Conservation (phyloP, 352 stramenopile species). For the Globisporangium recalcitrans region DNA sequence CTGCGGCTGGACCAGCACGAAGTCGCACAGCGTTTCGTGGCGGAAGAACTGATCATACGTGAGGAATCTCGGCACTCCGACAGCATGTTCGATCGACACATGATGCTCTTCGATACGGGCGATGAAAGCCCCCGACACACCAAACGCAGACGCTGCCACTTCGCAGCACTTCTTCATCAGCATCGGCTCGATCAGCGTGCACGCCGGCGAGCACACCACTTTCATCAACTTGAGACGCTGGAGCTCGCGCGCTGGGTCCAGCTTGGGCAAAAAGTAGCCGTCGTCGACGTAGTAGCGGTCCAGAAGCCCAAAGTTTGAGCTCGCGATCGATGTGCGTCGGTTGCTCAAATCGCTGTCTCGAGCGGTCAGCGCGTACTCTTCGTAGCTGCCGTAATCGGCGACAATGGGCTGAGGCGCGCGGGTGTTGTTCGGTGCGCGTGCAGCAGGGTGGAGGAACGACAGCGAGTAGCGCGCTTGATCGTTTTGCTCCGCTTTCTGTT, state of each 20-base stretch:
- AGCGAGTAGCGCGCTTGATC: constrained; percentile 17
- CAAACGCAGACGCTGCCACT: constrained; percentile 37
- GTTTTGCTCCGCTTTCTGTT: neutral
- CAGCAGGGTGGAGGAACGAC: constrained; percentile 47
- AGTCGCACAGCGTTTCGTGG: constrained; percentile 49
- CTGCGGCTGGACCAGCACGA: constrained; percentile 41
- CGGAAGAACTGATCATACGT: constrained; percentile 32
- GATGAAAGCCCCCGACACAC: constrained; percentile 44
- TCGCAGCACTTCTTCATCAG: constrained; percentile 58
- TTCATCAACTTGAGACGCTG: constrained; percentile 45
- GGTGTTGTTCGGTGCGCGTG: neutral
- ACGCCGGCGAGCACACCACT: constrained; percentile 49
- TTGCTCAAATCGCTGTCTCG: constrained; percentile 27
- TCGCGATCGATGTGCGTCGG: constrained; percentile 49
- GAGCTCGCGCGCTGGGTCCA: constrained; percentile 34
- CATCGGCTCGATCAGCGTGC: constrained; percentile 47
- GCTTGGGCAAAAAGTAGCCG: constrained; percentile 34
- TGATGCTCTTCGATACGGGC: constrained; percentile 44
- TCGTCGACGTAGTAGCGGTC: constrained; percentile 45
- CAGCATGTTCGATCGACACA: constrained; percentile 44
- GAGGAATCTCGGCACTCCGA: constrained; percentile 29
- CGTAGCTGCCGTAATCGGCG: constrained; percentile 40
- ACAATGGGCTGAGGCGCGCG: constrained; percentile 23
- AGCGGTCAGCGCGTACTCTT: constrained; percentile 20
- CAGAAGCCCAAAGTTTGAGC: constrained; percentile 38